Evolutionary conservation across 805 yeast species (phyloP), one percentile per base, ranked within the genome.

Genomic region (Metschnikowia drakensbergensis): DNA sequence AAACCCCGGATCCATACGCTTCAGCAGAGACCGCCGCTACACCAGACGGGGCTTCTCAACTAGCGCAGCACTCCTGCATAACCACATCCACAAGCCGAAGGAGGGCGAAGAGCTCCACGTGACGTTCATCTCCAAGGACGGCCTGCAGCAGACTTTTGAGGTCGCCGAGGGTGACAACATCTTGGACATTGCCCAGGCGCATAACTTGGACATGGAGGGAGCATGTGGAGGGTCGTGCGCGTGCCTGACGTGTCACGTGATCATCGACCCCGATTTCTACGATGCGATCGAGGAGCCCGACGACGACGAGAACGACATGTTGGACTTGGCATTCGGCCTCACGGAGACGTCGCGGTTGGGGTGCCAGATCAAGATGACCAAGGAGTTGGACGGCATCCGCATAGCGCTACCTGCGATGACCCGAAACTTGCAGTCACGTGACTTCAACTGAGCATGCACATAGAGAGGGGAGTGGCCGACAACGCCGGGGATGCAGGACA

Each of bases 171-270:
- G 98, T 10, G 99, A 94, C 63, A 82, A 90, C 33, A 63, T 94
- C 27, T 71, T 94, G 64, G 99, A 94, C 64, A 89, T 94, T 48
- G 99, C 98, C 5, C 98, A 94, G 69, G 95, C 94, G 3, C 70
- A 91, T 63, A 86, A 91, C 59, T 68, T 94, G 49, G 99, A 94
- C 57, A 91, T 94, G 94, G 99, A 94, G 66, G 96, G 84, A 39
- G 99, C 99, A 0, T 94, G 99, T 69, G 99, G 99, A 23, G 99
- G 98, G 3, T 89, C 97, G 3, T 94, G 99, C 75, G 99, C 99
- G 1, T 94, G 99, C 66, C 90, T 97, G 4, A 94, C 99, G 0
- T 94, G 99, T 64, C 99, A 94, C 69, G 84, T 94, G 46, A 92
- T 94, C 44, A 90, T 94, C 35, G 99, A 94, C 64, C 98, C 99